Evolutionary conservation across 2,329 filamentous ascomycete genomes (phyloP), one percentile per base, ranked within the genome.

Genomic region (Orbilia oligospora): DNA sequence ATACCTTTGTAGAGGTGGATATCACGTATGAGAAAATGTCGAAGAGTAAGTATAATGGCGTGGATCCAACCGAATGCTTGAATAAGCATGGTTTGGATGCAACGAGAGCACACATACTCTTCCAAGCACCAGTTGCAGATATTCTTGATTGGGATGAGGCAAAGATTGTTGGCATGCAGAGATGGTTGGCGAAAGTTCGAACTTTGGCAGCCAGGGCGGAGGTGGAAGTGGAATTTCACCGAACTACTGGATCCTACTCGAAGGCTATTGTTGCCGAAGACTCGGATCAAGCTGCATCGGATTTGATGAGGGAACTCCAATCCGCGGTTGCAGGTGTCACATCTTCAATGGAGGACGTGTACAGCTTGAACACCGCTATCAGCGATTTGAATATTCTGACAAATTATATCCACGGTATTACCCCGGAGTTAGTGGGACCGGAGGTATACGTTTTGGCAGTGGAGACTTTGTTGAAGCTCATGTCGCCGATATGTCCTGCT

Each of bases 1-100:
- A 88, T 0, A 92, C 90, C 0, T 89, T 90, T 2, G 85, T 88
- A 58, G 82, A 83, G 0, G 89, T 91, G 0, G 38, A 30, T 9
- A 55, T 81, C 18, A 66, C 79, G 0, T 97, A 89, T 81, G 93
- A 97, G 84, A 97, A 97, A 83, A 97, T 97, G 94, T 96, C 92
- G 46, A 97, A 97, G 85, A 97, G 93, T 82, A 97, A 97, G 84
- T 88, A 96, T 85, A 97, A 97, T 83, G 94, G 94, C 27, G 93
- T 97, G 5, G 93, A 97, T 83, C 94, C 94, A 0, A 90, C 89
- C 0, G 87, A 86, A 0, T 92, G 91, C 80, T 93, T 96, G 72
- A 85, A 87, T 6, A 90, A 89, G 81, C 91, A 96, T 81, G 94
- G 94, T 22, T 92, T 93, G 0, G 94, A 97, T 83, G 91, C 92